Evolutionary conservation across 2,329 filamentous ascomycete genomes (phyloP).

Genomic region (Knufia petricola): DNA sequence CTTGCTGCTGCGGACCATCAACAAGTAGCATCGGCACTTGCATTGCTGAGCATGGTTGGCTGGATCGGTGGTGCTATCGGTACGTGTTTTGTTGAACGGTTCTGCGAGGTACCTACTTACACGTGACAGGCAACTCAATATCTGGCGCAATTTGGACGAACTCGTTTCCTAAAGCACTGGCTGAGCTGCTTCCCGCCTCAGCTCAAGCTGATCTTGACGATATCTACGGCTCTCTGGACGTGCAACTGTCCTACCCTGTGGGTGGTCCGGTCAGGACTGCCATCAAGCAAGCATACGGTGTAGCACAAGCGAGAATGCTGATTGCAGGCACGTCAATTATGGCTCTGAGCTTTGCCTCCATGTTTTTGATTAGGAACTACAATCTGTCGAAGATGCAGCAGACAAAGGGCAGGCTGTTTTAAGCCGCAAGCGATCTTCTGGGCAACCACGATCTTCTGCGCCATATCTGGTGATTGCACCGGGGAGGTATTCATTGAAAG

Average conservation of each 20-base stretch:
- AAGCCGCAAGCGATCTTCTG: too few species aligned
- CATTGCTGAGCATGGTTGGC: slow-evolving; percentile 24
- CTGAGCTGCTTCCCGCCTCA: slow-evolving; percentile 26
- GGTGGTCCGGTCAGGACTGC: slow-evolving; percentile 34
- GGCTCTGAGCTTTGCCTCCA: slow-evolving; percentile 12
- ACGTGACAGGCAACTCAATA: slow-evolving; percentile 25
- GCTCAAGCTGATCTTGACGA: slow-evolving; percentile 30
- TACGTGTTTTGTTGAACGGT: too few species aligned
- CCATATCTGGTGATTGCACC: too few species aligned
- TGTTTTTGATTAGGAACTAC: slow-evolving; percentile 19
- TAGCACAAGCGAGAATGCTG: slow-evolving; percentile 37
- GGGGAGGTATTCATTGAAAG: too few species aligned
- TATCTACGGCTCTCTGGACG: slow-evolving; percentile 46
- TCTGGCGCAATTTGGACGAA: slow-evolving; percentile 30
- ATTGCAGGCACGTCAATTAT: slow-evolving; percentile 25
- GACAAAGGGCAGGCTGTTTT: slow-evolving; percentile 10
- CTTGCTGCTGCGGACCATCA: slow-evolving; percentile 44
- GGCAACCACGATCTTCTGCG: too few species aligned
- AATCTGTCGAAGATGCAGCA: slow-evolving; percentile 22
- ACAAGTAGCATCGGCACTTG: slow-evolving; percentile 38
- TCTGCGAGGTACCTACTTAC: too few species aligned
- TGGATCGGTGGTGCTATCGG: slow-evolving; percentile 29
- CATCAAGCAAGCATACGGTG: slow-evolving; percentile 39
- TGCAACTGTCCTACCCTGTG: slow-evolving; percentile 41
- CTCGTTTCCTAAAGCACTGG: slow-evolving; percentile 30